A percentile compares a stretch with the other conserved stretches of the same genome.
phyloP scores from a whole-genome alignment of 768 basidiomycete species.

The Chalciporus chontae region DNA sequence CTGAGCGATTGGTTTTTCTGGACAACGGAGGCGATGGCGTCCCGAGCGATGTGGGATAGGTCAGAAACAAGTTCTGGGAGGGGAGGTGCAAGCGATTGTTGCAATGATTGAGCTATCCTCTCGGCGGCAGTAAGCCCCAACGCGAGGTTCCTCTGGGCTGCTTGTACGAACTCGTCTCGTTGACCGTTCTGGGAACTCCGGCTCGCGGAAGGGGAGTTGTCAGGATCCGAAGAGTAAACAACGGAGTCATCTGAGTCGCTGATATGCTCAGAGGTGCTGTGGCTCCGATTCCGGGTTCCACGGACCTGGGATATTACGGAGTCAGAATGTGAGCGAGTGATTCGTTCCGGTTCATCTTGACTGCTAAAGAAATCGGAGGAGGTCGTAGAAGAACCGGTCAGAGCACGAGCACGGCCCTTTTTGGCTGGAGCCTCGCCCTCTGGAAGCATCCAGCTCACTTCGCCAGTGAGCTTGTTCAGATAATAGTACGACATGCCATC shows the following conservation, averaged over 20 bases:
- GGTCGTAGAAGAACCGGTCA: slow-evolving; percentile 32
- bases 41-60: slow-evolving; percentile 54
- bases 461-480: slow-evolving; percentile 65
- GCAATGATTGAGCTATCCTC: slow-evolving; percentile 62
- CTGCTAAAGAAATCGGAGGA: slow-evolving; percentile 26
- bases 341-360: slow-evolving; percentile 22
- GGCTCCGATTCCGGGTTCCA: slow-evolving; percentile 25
- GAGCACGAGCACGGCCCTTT: slow-evolving; percentile 32
- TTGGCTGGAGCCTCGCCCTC: slow-evolving; percentile 33
- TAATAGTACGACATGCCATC: slow-evolving; percentile 83
- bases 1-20: slow-evolving; percentile 50
- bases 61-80: slow-evolving; percentile 59
- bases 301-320: slow-evolving; percentile 32
- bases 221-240: slow-evolving; percentile 32
- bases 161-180: slow-evolving; percentile 15
- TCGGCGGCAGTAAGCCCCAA: slow-evolving; percentile 62
- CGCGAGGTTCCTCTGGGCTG: slow-evolving; percentile 18
- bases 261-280: slow-evolving; percentile 38
- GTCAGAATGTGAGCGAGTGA: slow-evolving; percentile 30
- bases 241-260: slow-evolving; percentile 84
- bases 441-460: slow-evolving; percentile 67
- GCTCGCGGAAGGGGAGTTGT: slow-evolving; percentile 29
- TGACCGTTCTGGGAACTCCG: slow-evolving; percentile 30
- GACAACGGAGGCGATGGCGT: slow-evolving; percentile 60
- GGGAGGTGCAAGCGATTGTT: slow-evolving; percentile 54